Percentiles rank a stretch among this genome's conserved stretches.
phyloP scores from a whole-genome alignment of 441 rosid species.

The Pelargonium fulgidum region DNA sequence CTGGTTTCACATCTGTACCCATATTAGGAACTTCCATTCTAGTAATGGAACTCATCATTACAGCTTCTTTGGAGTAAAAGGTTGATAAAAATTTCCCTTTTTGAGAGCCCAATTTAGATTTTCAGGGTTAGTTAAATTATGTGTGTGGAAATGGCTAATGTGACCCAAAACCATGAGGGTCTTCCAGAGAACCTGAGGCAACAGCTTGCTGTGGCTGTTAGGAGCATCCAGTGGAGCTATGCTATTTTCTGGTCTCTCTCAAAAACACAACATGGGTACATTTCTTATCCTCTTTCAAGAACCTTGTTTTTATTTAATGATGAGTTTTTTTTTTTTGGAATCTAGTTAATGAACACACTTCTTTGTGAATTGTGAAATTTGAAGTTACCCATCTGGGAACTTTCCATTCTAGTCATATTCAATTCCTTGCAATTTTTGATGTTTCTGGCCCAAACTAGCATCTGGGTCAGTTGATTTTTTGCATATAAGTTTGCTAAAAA shows the following conservation, averaged over 20 bases:
- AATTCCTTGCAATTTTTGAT: background rate
- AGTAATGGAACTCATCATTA: background rate
- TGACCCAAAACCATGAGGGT: slow-evolving; percentile 25
- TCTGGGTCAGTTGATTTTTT: background rate
- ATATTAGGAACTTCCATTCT: background rate
- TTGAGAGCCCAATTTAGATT: background rate
- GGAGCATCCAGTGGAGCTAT: slow-evolving; percentile 60
- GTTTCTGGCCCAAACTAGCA: background rate
- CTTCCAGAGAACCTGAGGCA: slow-evolving; percentile 35
- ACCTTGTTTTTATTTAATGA: background rate
- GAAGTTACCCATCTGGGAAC: background rate
- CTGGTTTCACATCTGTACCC: background rate
- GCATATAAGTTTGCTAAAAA: background rate
- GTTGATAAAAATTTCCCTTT: background rate
- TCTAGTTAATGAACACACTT: slow-evolving; percentile 1
- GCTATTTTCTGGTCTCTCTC: slow-evolving; percentile 60
- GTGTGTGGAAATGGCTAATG: slow-evolving; percentile 40
- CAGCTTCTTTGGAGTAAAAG: background rate
- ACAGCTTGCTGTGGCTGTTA: slow-evolving; percentile 48
- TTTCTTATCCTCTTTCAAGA: background rate
- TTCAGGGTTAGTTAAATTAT: background rate
- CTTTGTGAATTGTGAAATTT: background rate
- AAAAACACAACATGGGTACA: slow-evolving; percentile 40
- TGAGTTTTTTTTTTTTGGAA: background rate
- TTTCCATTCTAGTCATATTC: slow-evolving; percentile 8